Conservation (phyloP, 192 early-diverging fungal genomes). For the Backusella australiensis region DNA sequence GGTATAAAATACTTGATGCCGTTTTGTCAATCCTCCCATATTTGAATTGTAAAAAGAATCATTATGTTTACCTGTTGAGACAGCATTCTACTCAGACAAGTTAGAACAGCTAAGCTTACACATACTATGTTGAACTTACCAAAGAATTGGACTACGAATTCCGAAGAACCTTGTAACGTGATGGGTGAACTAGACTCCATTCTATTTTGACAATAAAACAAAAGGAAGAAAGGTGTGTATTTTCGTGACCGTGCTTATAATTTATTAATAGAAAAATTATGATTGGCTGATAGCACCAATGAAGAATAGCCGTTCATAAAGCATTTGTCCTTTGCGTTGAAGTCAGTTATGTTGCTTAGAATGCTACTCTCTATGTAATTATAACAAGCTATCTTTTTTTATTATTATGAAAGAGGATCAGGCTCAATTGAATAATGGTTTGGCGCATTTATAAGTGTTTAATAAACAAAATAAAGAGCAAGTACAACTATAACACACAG, state of each 20-base stretch:
- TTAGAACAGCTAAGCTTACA: neutral
- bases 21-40: neutral
- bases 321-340: neutral
- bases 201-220: neutral
- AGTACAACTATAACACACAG: neutral
- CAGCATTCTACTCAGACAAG: neutral
- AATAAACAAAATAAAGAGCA: too few species aligned
- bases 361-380: neutral
- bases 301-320: neutral
- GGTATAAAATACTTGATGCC: slow-evolving; percentile 75
- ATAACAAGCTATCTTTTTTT: too few species aligned
- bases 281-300: neutral
- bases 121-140: slow-evolving; percentile 42
- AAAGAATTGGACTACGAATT: slow-evolving; percentile 88
- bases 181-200: slow-evolving; percentile 39
- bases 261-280: neutral
- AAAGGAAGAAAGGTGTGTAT: neutral
- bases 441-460: neutral
- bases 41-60: neutral
- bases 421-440: neutral
- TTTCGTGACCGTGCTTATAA: neutral
- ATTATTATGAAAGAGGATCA: too few species aligned
- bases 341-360: neutral
- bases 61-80: neutral
- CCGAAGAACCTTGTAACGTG: slow-evolving; percentile 81